Evolutionary conservation across 1,139 yeast genomes (phyloP), one percentile per base, ranked within the genome.

Genomic region (Suhomyces atakaporum): DNA sequence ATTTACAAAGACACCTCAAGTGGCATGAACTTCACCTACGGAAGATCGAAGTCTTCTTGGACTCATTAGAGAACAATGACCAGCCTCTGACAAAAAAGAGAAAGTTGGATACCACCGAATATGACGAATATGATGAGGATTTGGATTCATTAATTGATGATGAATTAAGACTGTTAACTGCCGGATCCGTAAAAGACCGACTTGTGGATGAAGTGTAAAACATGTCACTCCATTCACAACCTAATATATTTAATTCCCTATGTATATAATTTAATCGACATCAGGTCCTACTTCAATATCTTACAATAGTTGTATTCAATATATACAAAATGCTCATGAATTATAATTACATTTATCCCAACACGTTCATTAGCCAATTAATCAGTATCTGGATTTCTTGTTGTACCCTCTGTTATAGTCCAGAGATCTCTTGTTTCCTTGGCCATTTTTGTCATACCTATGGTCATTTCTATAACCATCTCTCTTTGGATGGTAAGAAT

Each of bases 21-120:
- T 77, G 84, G 83, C 86, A 80, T 50, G 65, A 66, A 8, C 58
- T 59, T 15, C 66, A 68, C 24, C 47, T 63, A 39, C 45, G 44
- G 28, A 63, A 58, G 44, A 59, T 70, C 9, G 66, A 65, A 36
- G 43, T 43, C 7, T 69, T 60, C 37, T 56, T 71, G 41, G 49
- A 48, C 6, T 55, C 65, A 1, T 47, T 69, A 26, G 59, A 58
- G 19, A 24, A 27, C 7, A 40, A 36, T 16, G 25, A 39, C 11
- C 34, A 30, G 13, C 30, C 28, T 9, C 9, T 20, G 3, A 11
- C 24, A 15, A 30, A 35, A 15, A 35, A 16, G 22, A 30, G 25
- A 20, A 31, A 26, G 22, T 14, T 29, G n/a, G 31, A 28, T 9
- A 20, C 14, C 8, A 8, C 16, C 5, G 29, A 26, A 16, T 38